Evolutionary conservation across 371 early-diverging fungal genomes (phyloP), one percentile per base, ranked within the genome.

Genomic region (Mucor mucedo): DNA sequence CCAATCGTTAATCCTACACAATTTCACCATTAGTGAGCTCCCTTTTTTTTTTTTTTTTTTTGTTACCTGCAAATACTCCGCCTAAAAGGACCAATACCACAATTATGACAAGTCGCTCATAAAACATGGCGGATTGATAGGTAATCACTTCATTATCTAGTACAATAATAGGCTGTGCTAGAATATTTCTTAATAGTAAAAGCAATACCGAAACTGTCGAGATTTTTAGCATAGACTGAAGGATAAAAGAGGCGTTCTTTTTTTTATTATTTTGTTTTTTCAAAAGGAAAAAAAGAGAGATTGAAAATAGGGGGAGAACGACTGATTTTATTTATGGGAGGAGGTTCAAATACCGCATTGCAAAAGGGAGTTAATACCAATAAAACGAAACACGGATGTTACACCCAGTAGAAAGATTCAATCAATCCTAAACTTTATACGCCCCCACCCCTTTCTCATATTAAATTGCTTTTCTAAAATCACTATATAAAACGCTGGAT

Each of bases 1-100:
- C 95, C 95, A 60, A 94, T 87, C 0, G 95, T 94, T 50, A 94
- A 68, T 13, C 94, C 92, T 91, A 71, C 9, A 50, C 14, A 40
- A 16, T 8, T 29, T 40, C 16, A 21, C 21, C 21, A 21, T 21
- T 21, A 21, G 21, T 21, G 21, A 21, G 21, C 1, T 21, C 21
- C 21, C 1, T 28, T 48, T 48, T 48, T 28, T 48, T 7, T 48
- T 28, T 28, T 47, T 47, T 47, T 16, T 28, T 16, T 47, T 47
- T 27, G 16, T 14, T 68, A 83, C 89, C 91, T n/a, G 92, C 92
- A 76, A 90, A 85, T 21, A 89, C 75, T 40, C 92, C 92, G 27
- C 90, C 90, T 5, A 87, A 40, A 8, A 89, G 55, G 1, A 91
- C 92, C 10, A 91, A 61, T 13, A 79, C 42, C 28, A 80, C 47